Evolutionary conservation across 2,329 filamentous ascomycete genomes (phyloP).

Genomic region (Keithomyces neogunnii): DNA sequence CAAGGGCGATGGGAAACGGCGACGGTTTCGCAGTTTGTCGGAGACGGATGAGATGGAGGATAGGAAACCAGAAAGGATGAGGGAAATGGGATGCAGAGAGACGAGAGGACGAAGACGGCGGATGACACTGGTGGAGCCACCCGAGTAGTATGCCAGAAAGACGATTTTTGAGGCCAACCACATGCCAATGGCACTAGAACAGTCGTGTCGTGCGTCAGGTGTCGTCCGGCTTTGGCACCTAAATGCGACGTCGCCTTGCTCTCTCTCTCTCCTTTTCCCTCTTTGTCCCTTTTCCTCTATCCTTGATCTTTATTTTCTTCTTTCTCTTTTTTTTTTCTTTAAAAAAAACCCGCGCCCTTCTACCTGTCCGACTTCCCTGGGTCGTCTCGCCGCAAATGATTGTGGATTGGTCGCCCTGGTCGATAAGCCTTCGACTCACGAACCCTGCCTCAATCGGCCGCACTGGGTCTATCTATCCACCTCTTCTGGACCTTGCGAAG

Average conservation of each 20-base stretch:
- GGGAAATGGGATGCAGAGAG: background rate
- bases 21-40: background rate
- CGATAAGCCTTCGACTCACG: conserved; percentile 7
- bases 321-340: background rate
- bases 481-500: background rate
- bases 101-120: background rate
- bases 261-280: background rate
- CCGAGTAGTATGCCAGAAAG: background rate
- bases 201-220: conserved; percentile 1
- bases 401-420: background rate
- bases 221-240: background rate
- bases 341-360: no score
- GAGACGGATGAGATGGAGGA: background rate
- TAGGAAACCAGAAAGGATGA: background rate
- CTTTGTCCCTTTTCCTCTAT: no score
- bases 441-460: conserved; percentile 4
- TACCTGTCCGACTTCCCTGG: no score
- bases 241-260: background rate
- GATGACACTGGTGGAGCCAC: background rate
- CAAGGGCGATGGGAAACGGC: background rate
- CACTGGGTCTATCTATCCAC: background rate
- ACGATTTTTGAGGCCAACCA: conserved; percentile 3
- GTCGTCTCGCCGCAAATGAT: no score
- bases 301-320: background rate
- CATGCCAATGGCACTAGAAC: conserved; percentile 1